phyloP scores from a whole-genome alignment of 169 alveolate genomes.

The Cryptosporidium felis region DNA sequence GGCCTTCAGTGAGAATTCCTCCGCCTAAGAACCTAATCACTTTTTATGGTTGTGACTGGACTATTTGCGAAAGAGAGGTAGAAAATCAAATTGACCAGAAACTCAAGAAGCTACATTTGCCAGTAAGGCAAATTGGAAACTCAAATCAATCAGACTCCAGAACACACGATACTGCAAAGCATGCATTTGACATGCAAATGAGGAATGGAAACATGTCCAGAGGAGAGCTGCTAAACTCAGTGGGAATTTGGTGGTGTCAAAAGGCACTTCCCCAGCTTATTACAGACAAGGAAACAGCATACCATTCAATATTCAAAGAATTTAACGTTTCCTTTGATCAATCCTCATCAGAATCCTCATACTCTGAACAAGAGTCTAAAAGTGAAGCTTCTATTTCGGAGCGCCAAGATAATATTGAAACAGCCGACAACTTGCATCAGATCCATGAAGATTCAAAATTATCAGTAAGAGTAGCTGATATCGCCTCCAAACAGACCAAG shows the following conservation, averaged over 20 bases:
- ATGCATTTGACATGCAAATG: constrained; percentile 1
- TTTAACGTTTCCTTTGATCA: too few species aligned
- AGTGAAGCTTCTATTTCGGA: too few species aligned
- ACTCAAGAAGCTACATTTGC: constrained; percentile 11
- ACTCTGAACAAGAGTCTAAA: too few species aligned
- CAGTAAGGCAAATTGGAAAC: constrained; percentile 31
- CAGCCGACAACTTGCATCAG: too few species aligned
- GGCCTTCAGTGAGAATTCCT: constrained; percentile 35
- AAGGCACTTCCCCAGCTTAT: constrained; percentile 65
- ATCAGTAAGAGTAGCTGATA: too few species aligned
- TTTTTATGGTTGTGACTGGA: constrained; percentile 64
- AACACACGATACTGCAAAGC: background rate
- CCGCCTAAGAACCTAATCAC: constrained; percentile 51
- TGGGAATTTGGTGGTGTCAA: constrained; percentile 70
- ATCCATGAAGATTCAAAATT: too few species aligned
- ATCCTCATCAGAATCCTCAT: too few species aligned
- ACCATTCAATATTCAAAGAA: constrained; percentile 37
- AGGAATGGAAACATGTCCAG: constrained; percentile 1
- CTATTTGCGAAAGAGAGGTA: constrained; percentile 59
- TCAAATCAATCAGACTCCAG: background rate
- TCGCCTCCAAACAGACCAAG: too few species aligned
- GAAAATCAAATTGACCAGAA: constrained; percentile 29
- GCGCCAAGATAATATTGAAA: too few species aligned
- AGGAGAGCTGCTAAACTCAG: constrained; percentile 8
- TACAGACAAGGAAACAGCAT: constrained; percentile 61